A percentile compares a stretch with the other conserved stretches of the same genome.
phyloP scores from a whole-genome alignment of 306 rosid genomes.

The Cotoneaster glaucophyllus region DNA sequence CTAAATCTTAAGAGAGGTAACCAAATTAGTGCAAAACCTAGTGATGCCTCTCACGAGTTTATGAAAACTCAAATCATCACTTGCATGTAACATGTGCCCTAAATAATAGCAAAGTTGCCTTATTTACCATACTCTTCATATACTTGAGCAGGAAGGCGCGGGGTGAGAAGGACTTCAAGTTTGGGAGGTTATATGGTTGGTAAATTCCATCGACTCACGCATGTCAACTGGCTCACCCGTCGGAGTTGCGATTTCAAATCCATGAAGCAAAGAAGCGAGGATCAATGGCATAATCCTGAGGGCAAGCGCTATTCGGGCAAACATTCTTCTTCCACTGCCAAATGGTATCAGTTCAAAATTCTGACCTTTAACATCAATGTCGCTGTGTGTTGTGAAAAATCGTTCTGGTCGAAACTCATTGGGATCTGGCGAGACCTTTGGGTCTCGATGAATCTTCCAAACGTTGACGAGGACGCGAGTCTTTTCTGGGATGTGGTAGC shows the following conservation, averaged over 20 bases:
- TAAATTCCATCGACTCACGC: neutral
- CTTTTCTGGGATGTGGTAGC: neutral
- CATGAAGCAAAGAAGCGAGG: neutral
- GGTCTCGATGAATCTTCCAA: neutral
- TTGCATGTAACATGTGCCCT: too few species aligned
- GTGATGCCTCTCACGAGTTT: too few species aligned
- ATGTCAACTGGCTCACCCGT: neutral
- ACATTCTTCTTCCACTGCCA: neutral
- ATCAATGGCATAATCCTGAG: neutral
- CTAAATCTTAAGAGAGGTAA: too few species aligned
- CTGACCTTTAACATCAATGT: neutral
- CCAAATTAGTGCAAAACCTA: too few species aligned
- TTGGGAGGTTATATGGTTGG: neutral
- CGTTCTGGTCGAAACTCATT: neutral
- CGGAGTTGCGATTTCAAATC: neutral
- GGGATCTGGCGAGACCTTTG: neutral
- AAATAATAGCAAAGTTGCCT: too few species aligned
- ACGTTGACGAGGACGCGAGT: constrained; percentile 3
- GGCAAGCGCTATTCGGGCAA: neutral
- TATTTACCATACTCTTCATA: neutral
- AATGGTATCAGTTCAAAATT: constrained; percentile 4
- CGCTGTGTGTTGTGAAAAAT: neutral
- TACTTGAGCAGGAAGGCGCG: neutral
- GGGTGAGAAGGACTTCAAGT: neutral
- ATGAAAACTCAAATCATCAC: too few species aligned